These are phyloP conservation scores for Alternaria sp. DNA, from an alignment of 2,329 filamentous ascomycete genomes.

Conservation along the genomic window DNA sequence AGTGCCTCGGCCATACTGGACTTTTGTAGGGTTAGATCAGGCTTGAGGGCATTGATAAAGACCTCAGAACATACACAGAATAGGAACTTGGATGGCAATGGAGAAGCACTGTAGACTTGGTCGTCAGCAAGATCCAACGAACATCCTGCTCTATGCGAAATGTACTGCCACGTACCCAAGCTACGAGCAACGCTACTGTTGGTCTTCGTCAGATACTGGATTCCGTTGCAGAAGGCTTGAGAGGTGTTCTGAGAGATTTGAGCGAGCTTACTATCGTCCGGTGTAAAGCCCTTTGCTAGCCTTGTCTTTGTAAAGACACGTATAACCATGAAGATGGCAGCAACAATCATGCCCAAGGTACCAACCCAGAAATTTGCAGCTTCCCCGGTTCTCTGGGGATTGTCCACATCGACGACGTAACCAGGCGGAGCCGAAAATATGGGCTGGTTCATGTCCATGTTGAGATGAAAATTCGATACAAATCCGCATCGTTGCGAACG, in stretches of 20 bases:
- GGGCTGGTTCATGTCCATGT: constrained; percentile 20
- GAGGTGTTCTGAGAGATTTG: neutral
- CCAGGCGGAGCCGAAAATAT: constrained; percentile 35
- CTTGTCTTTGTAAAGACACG: constrained; percentile 37
- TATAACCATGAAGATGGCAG: constrained; percentile 32
- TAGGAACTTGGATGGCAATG: constrained; percentile 18
- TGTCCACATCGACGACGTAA: constrained; percentile 38
- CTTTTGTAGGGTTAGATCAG: constrained; percentile 4
- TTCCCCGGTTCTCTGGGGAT: constrained; percentile 28
- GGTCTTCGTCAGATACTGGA: neutral
- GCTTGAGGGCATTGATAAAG: neutral
- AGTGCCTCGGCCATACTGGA: constrained; percentile 22
- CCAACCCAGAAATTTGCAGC: constrained; percentile 30
- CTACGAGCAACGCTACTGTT: constrained; percentile 19
- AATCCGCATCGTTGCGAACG: neutral
- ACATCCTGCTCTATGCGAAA: neutral
- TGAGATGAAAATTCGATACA: neutral
- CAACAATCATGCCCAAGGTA: constrained; percentile 30
- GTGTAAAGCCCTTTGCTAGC: constrained; percentile 28
- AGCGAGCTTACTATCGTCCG: constrained; percentile 37
- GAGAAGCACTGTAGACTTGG: constrained; percentile 11
- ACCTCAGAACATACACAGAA: constrained; percentile 16
- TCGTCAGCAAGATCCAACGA: neutral
- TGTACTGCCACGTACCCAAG: constrained; percentile 19
- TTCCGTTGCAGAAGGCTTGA: neutral